Conservation (phyloP, 371 early-diverging fungal genomes). For the Cokeromyces recurvatus region DNA sequence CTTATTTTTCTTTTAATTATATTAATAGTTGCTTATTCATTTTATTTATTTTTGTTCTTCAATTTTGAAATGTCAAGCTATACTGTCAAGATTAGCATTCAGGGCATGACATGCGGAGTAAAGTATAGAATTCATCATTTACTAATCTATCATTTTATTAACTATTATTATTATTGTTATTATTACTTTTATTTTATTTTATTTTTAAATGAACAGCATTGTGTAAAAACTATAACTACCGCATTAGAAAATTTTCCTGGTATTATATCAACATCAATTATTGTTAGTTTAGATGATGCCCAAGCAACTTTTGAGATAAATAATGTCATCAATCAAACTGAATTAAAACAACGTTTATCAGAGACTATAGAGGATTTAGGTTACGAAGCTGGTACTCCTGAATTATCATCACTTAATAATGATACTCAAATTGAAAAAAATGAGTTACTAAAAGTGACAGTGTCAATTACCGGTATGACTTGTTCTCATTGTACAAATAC, state of each 20-base stretch:
- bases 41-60: no score
- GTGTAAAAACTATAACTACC: constrained; percentile 63
- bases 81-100: constrained; percentile 10
- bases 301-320: constrained; percentile 14
- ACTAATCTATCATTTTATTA: no score
- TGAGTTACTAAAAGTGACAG: background rate
- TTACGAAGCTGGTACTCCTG: constrained; percentile 17
- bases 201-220: constrained; percentile 40
- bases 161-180: no score
- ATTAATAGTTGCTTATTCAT: no score
- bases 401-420: background rate
- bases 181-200: background rate
- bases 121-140: background rate
- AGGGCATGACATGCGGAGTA: constrained; percentile 38
- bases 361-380: constrained; percentile 29
- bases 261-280: constrained; percentile 6
- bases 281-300: constrained; percentile 24
- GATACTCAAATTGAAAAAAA: background rate
- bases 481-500: constrained; percentile 78
- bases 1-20: no score
- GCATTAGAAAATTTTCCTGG: constrained; percentile 19
- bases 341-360: constrained; percentile 10
- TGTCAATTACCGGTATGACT: constrained; percentile 70
- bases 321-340: background rate
- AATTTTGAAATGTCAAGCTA: constrained; percentile 11